Percentiles rank a stretch among this genome's conserved stretches.
phyloP scores from a whole-genome alignment of 148 eudicot species.

The Chenopodium berlandieri region DNA sequence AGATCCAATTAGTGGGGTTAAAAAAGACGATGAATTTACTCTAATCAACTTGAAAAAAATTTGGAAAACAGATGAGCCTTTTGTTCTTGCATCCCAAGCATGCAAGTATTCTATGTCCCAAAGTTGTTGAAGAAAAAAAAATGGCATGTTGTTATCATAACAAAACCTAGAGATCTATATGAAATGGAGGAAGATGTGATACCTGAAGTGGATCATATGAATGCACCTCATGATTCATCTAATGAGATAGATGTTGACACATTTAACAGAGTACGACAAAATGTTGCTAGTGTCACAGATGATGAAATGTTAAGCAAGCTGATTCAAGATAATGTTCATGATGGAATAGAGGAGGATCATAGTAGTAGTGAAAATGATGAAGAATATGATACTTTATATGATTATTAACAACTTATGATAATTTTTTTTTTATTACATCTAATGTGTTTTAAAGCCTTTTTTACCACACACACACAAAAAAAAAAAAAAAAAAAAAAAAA shows the following conservation, averaged over 20 bases:
- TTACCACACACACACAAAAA: neutral
- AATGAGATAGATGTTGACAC: neutral
- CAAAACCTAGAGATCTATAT: neutral
- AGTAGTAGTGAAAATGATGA: neutral
- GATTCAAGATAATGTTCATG: neutral
- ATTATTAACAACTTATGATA: neutral
- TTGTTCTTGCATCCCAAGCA: too few relatives aligned
- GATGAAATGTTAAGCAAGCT: neutral
- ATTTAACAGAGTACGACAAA: neutral
- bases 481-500: too few relatives aligned
- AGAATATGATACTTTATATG: neutral
- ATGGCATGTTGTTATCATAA: neutral
- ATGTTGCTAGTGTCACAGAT: neutral
- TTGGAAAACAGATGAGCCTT: too few relatives aligned
- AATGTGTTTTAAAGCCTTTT: neutral
- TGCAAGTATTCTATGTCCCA: neutral
- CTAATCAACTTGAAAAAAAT: too few relatives aligned
- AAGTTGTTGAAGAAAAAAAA: neutral
- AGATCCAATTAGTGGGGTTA: too few relatives aligned
- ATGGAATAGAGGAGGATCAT: neutral
- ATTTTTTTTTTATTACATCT: neutral
- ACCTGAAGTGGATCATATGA: neutral
- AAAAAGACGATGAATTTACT: too few relatives aligned
- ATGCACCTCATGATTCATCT: neutral
- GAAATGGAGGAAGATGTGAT: slow-evolving; percentile 9